phyloP scores from a whole-genome alignment of 2,329 filamentous ascomycete genomes.

The Phaeophleospora eucalypticola region DNA sequence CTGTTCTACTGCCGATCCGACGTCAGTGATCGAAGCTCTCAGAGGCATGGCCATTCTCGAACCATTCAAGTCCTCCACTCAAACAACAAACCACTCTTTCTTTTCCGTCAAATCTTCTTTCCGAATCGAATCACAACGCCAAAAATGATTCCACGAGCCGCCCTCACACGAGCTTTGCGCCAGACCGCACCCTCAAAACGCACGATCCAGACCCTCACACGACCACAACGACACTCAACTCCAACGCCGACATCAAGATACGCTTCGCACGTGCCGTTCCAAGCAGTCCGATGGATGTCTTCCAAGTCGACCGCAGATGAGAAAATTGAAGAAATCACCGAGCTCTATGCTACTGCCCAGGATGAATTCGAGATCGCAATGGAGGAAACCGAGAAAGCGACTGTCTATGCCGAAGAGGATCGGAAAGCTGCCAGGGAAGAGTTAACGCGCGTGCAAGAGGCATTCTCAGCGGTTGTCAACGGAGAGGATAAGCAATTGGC shows the following conservation, averaged over 20 bases:
- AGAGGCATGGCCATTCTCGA: background rate
- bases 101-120: background rate
- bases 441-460: slow-evolving; percentile 46
- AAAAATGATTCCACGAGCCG: slow-evolving; percentile 22
- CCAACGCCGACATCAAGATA: slow-evolving; percentile 7
- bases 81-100: background rate
- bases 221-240: slow-evolving; percentile 8
- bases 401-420: slow-evolving; percentile 54
- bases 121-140: background rate
- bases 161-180: slow-evolving; percentile 18
- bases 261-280: slow-evolving; percentile 26
- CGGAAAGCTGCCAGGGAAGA: slow-evolving; percentile 52
- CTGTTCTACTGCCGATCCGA: background rate
- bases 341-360: slow-evolving; percentile 38
- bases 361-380: slow-evolving; percentile 49
- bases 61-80: background rate
- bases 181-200: slow-evolving; percentile 15
- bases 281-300: slow-evolving; percentile 20
- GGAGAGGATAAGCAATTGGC: slow-evolving; percentile 40
- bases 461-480: slow-evolving; percentile 43
- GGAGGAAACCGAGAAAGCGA: slow-evolving; percentile 52
- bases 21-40: background rate
- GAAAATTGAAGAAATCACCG: slow-evolving; percentile 41
- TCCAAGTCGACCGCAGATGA: slow-evolving; percentile 34
- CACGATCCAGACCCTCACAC: slow-evolving; percentile 18